Evolutionary conservation across 2,329 filamentous ascomycete genomes (phyloP).

Genomic region (Stemphylium lycopersici): DNA sequence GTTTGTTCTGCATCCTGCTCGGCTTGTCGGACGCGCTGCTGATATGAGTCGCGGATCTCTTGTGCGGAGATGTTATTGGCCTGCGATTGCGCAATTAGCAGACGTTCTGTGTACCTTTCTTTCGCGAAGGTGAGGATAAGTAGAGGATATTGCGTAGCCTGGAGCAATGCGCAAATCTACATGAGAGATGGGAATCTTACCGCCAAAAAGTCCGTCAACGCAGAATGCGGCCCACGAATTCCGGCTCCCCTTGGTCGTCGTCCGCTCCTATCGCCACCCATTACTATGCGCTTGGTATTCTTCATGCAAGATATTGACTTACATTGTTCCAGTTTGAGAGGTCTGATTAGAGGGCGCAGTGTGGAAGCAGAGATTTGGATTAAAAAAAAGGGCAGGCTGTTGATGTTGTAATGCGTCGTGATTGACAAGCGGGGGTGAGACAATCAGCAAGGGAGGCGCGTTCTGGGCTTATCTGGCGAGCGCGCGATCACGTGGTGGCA

Average conservation of each 20-base stretch:
- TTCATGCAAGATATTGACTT: background rate
- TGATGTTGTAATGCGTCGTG: background rate
- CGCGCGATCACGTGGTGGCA: constrained; percentile 44
- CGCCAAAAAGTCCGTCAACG: constrained; percentile 71
- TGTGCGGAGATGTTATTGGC: constrained; percentile 75
- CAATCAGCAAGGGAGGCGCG: constrained; percentile 20
- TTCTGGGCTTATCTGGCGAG: constrained; percentile 2
- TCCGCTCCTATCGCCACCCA: constrained; percentile 36
- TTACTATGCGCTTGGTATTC: constrained; percentile 16
- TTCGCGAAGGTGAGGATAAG: too few relatives aligned
- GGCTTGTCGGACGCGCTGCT: constrained; percentile 59
- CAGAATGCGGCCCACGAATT: constrained; percentile 67
- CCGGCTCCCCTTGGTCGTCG: constrained; percentile 49
- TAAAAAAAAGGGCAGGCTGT: background rate
- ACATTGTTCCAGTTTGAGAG: constrained; percentile 20
- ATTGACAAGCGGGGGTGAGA: constrained; percentile 14
- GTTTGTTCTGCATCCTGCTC: constrained; percentile 47
- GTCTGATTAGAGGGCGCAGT: background rate
- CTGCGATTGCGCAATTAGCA: constrained; percentile 43
- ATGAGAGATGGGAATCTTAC: constrained; percentile 47
- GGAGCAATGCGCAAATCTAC: background rate
- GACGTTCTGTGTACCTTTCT: background rate
- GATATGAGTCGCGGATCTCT: constrained; percentile 66
- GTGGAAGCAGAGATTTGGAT: background rate
- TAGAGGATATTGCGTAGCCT: background rate